Base-by-base conservation (phyloP, 352 stramenopile species). In the Phytophthora sojae region DNA sequence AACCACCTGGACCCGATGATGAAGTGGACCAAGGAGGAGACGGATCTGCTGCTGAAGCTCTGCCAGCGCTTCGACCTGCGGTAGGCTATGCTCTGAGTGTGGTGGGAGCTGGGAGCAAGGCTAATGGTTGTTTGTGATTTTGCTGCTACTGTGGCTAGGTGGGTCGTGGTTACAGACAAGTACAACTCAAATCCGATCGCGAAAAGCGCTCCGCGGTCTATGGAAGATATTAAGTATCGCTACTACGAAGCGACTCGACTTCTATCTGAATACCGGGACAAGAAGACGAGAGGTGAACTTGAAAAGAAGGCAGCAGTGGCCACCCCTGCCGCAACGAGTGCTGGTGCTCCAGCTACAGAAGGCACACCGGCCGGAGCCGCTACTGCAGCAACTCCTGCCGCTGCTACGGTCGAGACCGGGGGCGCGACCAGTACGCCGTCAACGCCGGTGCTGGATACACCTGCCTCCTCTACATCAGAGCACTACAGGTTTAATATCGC, bases 211-310 rank as follows among this genome's bases (percentile, higher is more conserved):
- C 45, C 53, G 9, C 68, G 82, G 32, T 88, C 82, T 7, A 63
- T 92, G 17, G 83, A 93, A 55, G 85, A 91, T 57, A 83, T 91
- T 30, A 93, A 91, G 63, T 91, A 91, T 56, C 76, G 85, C 14
- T 91, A 91, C 59, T 91, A 93, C 54, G 83, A 93, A 56, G 73
- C 79, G 44, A 79, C 77, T 15, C 69, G 79, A 51, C 56, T 89
- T 17, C 42, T 92, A 2, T 66, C 65, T 26, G 83, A 89, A 51
- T 75, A 79, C 37, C 64, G 76, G 29, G 78, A 86, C 30, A 73
- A 72, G 21, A 60, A 69, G 47, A 23, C 61, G 6, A 65, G 57
- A 42, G 51, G 61, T 52, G 73, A 66, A 14, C 4, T 61, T 26
- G 65, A 70, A 11, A 71, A 71, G 23, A 73, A 69, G 49, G n/a